phyloP scores from a whole-genome alignment of 2,329 filamentous ascomycete genomes.

The Sporothrix phasma region DNA sequence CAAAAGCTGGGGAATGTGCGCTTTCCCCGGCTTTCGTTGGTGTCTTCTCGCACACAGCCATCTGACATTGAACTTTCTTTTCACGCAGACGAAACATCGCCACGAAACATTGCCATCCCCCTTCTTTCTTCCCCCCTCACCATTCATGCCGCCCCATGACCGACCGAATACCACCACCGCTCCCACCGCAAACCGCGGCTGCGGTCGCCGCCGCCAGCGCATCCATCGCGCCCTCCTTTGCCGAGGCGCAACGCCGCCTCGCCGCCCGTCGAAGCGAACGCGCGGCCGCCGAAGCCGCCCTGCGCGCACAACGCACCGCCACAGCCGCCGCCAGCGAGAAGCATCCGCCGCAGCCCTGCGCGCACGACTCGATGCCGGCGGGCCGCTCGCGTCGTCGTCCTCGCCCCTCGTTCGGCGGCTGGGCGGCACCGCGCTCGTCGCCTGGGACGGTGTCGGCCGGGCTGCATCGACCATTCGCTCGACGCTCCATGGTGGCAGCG shows the following conservation, averaged over 20 bases:
- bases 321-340: neutral
- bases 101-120: neutral
- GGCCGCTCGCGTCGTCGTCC: neutral
- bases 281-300: constrained; percentile 59
- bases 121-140: neutral
- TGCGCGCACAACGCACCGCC: constrained; percentile 45
- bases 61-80: too few relatives aligned
- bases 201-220: neutral
- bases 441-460: constrained; percentile 54
- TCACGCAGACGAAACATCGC: too few relatives aligned
- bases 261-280: constrained; percentile 68
- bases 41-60: neutral
- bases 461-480: neutral
- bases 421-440: constrained; percentile 42
- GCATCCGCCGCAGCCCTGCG: constrained; percentile 27
- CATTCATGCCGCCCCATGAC: constrained; percentile 2
- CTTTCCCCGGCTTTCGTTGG: constrained; percentile 5
- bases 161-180: constrained; percentile 12
- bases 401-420: constrained; percentile 37
- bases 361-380: constrained; percentile 29
- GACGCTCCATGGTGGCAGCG: neutral
- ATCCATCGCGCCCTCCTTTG: constrained; percentile 45
- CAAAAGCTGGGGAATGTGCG: constrained; percentile 2
- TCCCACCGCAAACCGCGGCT: neutral
- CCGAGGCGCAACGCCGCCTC: constrained; percentile 80